Conservation (phyloP, 192 early-diverging fungal species). For the Umbelopsis sp. region DNA sequence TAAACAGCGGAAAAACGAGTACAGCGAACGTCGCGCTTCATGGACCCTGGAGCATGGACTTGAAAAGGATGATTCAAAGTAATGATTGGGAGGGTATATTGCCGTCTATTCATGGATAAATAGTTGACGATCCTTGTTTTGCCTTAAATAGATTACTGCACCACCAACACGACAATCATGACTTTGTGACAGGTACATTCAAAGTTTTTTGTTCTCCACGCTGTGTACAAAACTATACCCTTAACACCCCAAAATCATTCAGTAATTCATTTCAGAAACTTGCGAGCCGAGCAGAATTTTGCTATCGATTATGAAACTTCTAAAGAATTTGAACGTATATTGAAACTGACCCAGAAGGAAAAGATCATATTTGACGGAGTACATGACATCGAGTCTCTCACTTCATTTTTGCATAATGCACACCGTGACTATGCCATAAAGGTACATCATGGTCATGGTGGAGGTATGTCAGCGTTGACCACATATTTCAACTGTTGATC, state of each 20-base stretch:
- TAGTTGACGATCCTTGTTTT: neutral
- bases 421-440: constrained; percentile 37
- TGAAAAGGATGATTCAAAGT: constrained; percentile 1
- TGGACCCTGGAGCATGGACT: constrained; percentile 16
- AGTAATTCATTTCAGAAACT: constrained; percentile 38
- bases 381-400: constrained; percentile 31
- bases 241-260: neutral
- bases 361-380: constrained; percentile 33
- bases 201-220: too few species aligned
- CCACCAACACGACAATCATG: neutral
- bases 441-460: constrained; percentile 27
- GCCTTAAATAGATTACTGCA: constrained; percentile 2
- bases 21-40: neutral
- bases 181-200: constrained; percentile 6
- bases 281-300: constrained; percentile 34
- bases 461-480: neutral
- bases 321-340: constrained; percentile 20
- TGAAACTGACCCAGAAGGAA: constrained; percentile 28
- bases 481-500: neutral
- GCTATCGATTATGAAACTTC: constrained; percentile 29
- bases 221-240: too few species aligned
- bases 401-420: constrained; percentile 30
- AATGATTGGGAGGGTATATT: neutral
- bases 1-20: constrained; percentile 13
- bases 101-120: neutral